A percentile compares a stretch with the other conserved stretches of the same genome.
These are phyloP conservation scores for Amanita polypyramis DNA, from an alignment of 768 basidiomycete genomes.

Conservation along the genomic window DNA sequence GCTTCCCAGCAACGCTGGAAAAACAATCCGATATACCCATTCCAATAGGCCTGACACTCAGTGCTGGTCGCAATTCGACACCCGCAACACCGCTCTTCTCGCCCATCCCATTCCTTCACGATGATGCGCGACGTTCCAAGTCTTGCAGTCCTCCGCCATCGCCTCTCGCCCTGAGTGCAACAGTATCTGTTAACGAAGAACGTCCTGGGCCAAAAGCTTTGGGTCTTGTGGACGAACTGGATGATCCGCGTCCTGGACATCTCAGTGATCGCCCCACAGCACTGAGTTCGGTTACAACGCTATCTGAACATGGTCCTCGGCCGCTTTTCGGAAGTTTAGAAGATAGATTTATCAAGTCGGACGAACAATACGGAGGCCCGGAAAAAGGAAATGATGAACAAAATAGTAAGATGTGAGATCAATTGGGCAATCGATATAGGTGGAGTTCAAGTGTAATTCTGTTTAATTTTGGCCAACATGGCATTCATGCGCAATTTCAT, in stretches of 20 bases:
- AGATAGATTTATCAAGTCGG: constrained; percentile 51
- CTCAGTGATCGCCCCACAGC: constrained; percentile 73
- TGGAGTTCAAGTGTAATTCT: constrained; percentile 29
- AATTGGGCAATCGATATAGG: neutral
- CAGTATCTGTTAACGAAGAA: constrained; percentile 20
- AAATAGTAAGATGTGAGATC: constrained; percentile 23
- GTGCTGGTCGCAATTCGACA: constrained; percentile 38
- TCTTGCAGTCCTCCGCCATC: constrained; percentile 75
- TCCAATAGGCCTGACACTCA: constrained; percentile 31
- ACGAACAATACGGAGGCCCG: constrained; percentile 21
- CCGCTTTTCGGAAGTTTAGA: constrained; percentile 50
- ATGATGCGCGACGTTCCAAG: constrained; percentile 70
- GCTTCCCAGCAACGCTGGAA: constrained; percentile 47
- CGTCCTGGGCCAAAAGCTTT: constrained; percentile 39
- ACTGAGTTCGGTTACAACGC: constrained; percentile 52
- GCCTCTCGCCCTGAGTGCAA: constrained; percentile 43
- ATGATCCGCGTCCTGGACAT: constrained; percentile 77
- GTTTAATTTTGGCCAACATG: constrained; percentile 80
- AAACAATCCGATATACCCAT: constrained; percentile 25
- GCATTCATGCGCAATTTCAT: constrained; percentile 86
- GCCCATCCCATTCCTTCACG: constrained; percentile 80
- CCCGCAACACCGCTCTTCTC: constrained; percentile 80
- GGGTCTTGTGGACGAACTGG: constrained; percentile 78
- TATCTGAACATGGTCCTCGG: constrained; percentile 19
- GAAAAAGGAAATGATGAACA: constrained; percentile 46